Base-by-base conservation (phyloP, 2,329 filamentous ascomycete genomes). In the Alternaria gaisen region DNA sequence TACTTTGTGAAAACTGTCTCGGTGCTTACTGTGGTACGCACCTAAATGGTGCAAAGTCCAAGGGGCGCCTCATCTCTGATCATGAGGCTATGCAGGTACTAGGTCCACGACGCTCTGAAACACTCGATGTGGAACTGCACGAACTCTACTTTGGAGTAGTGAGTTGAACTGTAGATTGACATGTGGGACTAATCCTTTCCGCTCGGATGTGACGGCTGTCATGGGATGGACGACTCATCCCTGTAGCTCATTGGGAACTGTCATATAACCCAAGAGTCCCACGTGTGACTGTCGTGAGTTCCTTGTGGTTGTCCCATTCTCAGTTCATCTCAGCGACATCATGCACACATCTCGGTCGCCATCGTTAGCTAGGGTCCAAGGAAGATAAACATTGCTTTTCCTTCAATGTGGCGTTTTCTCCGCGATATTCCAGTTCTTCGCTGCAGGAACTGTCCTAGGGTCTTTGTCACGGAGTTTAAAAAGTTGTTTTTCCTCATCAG, bases 21-120 rank as follows among this genome's bases (percentile, higher is more conserved):
- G 28, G 51, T 53, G 40, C 26, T 53, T 34, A 42, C 51, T 44
- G 12, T 22, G 51, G 28, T 53, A 22, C 41, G 22, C 50, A 20
- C 28, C 34, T 34, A 30, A 55, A 47, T 20, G 24, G 38, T 42
- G 56, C 26, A 42, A 42, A 34, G 24, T 41, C 26, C 36, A 30
- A 50, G 50, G 42, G 20, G 53, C 34, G 28, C 42, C 18, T 44
- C 42, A 38, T 18, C 36, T 58, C 42, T 50, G 30, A 28, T 34
- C 14, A 34, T 54, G 32, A 40, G 42, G 41, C 50, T 26, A 34
- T 26, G 26, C 32, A 53, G 20, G 18, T 32, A 41, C 34, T 18
- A 11, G 44, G 42, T 41, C 53, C 50, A 36, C 26, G 41, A 11
- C 41, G 16, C 22, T 48, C 42, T 44, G 41, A 54, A 42, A 44